Percentiles rank a stretch among this genome's conserved stretches.
Conservation (phyloP, 2,329 filamentous ascomycete genomes). For the Colletotrichum sublineola region DNA sequence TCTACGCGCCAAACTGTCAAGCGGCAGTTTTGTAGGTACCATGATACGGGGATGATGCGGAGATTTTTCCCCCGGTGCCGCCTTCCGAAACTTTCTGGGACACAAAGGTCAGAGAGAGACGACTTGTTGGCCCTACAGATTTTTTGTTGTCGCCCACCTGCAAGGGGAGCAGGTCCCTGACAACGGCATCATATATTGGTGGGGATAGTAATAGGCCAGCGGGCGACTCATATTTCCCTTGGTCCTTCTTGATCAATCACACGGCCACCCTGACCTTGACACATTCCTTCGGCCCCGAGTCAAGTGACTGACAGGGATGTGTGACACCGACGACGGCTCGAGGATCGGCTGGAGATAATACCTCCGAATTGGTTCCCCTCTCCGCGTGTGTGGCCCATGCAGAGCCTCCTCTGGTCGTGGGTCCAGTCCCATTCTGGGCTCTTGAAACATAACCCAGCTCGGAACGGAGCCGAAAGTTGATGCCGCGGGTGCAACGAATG, state of each 20-base stretch:
- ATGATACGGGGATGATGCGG: background rate
- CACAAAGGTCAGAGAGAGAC: background rate
- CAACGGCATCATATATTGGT: background rate
- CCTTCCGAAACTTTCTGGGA: conserved; percentile 33
- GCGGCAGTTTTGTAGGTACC: background rate
- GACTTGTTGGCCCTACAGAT: background rate
- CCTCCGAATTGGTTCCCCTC: background rate
- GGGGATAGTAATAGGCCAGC: background rate
- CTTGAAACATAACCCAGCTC: conserved; percentile 36
- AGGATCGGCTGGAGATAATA: conserved; percentile 28
- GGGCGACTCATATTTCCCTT: background rate
- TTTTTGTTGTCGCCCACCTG: conserved; percentile 16
- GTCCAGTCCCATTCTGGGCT: conserved; percentile 21
- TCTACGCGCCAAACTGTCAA: background rate
- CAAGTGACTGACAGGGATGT: conserved; percentile 37
- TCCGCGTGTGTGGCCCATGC: background rate
- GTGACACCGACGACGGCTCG: conserved; percentile 27
- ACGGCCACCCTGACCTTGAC: conserved; percentile 8
- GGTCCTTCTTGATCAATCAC: background rate
- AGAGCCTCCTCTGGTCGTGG: conserved; percentile 27
- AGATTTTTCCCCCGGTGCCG: conserved; percentile 7
- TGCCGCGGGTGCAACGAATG: conserved; percentile 28
- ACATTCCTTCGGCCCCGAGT: conserved; percentile 12
- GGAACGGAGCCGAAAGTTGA: conserved; percentile 36
- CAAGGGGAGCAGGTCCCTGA: background rate